Base-by-base conservation (phyloP, 2,329 filamentous ascomycete genomes). In the Gaeumannomyces tritici region DNA sequence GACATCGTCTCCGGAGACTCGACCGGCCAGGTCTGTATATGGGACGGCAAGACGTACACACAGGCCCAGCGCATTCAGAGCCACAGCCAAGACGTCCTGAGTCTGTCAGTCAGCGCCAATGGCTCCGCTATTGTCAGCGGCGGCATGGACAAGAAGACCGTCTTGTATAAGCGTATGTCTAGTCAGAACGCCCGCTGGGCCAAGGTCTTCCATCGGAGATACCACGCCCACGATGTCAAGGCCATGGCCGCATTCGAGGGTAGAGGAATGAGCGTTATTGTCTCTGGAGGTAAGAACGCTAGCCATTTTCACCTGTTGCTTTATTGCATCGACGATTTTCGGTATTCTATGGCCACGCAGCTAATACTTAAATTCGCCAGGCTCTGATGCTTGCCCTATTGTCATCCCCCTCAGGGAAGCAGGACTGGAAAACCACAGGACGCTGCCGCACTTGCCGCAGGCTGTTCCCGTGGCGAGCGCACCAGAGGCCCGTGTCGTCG, bases 1-100 rank as follows among this genome's bases (percentile, higher is more conserved):
- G 91, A 95, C 67, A 95, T 99, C 65, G 88, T 98, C 15, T 96
- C 93, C 1, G 95, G 91, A 60, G 95, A 99, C 73, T 98, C 95
- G 3, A 93, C 92, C 6, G 95, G 95, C 35, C 92, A 98, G 72
- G 82, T 99, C 55, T 88, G 91, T 67, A 90, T 98, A 71, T 99
- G 93, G 89, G 91, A 96, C 72, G 91, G 91, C 62, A 93, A 90
- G 76, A 96, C 91, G 61, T 96, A 93, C 73, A 93, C 92, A 5
- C 86, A 96, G 68, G 83, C 86, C 47, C 95, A 99, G 72, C 84
- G 93, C 60, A 85, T 99, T 62, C 88, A 92, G 70, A 87, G 89
- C 29, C 95, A 99, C 71, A 87, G 91, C 67, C 91, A 93, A 57
- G 95, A 99, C 75, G 88, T 96, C 5, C 80, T 99, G 64, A 93